Evolutionary conservation across 73 alveolate species (phyloP).

Genomic region (Paramecium sonneborni): DNA sequence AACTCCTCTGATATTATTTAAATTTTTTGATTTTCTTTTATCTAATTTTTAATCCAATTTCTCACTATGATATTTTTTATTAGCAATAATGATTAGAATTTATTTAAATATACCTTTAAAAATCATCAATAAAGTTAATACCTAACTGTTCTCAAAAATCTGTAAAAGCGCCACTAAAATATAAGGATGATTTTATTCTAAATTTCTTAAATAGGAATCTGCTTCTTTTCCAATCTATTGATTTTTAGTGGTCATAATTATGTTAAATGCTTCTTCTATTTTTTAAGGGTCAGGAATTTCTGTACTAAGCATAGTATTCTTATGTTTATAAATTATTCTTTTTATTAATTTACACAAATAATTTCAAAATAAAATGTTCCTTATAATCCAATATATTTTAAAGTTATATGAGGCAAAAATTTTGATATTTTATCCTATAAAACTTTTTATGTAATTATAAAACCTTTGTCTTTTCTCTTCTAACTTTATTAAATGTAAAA

Average conservation of each 20-base stretch:
- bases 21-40: neutral
- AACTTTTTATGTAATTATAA: no score
- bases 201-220: conserved; percentile 2
- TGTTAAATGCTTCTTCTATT: conserved; percentile 8
- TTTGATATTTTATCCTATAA: no score
- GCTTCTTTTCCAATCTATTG: neutral
- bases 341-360: conserved; percentile 8
- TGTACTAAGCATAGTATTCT: neutral
- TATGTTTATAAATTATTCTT: neutral
- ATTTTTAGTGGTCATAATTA: neutral
- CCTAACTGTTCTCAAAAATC: conserved; percentile 36
- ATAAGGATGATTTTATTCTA: conserved; percentile 14
- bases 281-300: conserved; percentile 19
- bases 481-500: no score
- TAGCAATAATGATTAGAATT: neutral
- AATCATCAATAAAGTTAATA: neutral
- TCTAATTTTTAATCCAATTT: conserved; percentile 5
- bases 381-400: no score
- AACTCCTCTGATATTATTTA: neutral
- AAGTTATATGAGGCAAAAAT: no score
- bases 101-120: neutral
- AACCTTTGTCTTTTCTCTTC: no score
- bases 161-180: neutral
- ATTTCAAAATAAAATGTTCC: neutral
- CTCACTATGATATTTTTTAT: conserved; percentile 20